Conservation (phyloP, 768 basidiomycete genomes). For the Russula ochroleuca region DNA sequence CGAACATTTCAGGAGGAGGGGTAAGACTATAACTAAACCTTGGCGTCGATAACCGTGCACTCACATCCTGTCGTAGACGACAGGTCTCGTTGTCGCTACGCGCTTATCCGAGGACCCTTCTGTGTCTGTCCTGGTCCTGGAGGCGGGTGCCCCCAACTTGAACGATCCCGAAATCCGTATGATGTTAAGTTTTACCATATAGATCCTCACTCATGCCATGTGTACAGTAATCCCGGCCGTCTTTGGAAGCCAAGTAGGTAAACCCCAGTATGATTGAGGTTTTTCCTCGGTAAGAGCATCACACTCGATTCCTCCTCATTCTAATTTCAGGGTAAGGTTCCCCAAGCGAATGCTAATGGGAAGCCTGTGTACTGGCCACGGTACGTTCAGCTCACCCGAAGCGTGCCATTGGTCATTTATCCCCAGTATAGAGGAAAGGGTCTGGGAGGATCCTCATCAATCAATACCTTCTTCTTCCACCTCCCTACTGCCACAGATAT, state of each 20-base stretch:
- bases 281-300: constrained; percentile 9
- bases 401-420: background rate
- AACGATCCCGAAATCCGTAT: constrained; percentile 18
- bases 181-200: too few relatives aligned
- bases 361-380: background rate
- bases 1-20: constrained; percentile 15
- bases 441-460: constrained; percentile 29
- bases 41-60: background rate
- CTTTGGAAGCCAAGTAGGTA: background rate
- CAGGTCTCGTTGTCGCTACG: too few relatives aligned
- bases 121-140: too few relatives aligned
- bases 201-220: background rate
- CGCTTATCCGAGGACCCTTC: too few relatives aligned
- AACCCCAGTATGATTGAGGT: constrained; percentile 18
- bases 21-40: background rate
- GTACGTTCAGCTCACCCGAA: background rate
- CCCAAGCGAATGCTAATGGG: constrained; percentile 1
- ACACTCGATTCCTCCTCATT: background rate
- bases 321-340: constrained; percentile 5
- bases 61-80: constrained; percentile 12
- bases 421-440: constrained; percentile 29
- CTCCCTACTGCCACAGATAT: constrained; percentile 20
- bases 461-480: constrained; percentile 28
- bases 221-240: background rate
- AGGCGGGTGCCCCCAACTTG: too few relatives aligned